Percentiles rank a stretch among this genome's conserved stretches.
Evolutionary conservation across 306 rosid species (phyloP).

Genomic region (Quercus bicolor): DNA sequence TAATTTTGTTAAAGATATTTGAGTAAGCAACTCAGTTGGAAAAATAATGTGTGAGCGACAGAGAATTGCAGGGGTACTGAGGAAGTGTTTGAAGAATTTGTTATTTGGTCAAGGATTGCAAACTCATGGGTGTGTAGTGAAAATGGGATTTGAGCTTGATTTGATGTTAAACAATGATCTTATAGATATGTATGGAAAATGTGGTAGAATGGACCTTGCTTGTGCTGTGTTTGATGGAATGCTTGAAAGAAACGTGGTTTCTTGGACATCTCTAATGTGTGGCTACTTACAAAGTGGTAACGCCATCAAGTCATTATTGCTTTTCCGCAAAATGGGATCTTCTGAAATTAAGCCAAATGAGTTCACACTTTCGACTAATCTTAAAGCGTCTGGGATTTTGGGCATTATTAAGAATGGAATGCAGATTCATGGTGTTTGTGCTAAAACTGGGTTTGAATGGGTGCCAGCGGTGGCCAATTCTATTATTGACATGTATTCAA

Average conservation of each 20-base stretch:
- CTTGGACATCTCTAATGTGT: constrained; percentile 47
- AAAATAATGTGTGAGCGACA: constrained; percentile 38
- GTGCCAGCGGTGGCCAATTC: constrained; percentile 50
- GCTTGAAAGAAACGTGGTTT: constrained; percentile 49
- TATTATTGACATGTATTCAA: constrained; percentile 57
- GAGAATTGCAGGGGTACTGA: constrained; percentile 29
- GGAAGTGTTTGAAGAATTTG: constrained; percentile 41
- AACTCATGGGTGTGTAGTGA: constrained; percentile 41
- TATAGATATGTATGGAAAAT: constrained; percentile 54
- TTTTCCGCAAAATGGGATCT: constrained; percentile 40
- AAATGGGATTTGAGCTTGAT: constrained; percentile 39
- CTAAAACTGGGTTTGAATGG: constrained; percentile 48
- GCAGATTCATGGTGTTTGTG: constrained; percentile 63
- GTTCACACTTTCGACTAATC: constrained; percentile 54
- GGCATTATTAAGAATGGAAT: constrained; percentile 43
- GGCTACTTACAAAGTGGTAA: constrained; percentile 45
- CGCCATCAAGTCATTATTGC: constrained; percentile 32
- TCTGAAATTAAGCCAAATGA: constrained; percentile 36
- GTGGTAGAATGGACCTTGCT: constrained; percentile 35
- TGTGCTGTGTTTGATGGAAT: constrained; percentile 45
- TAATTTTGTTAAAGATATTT: background rate
- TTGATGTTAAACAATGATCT: constrained; percentile 52
- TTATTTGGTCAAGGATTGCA: constrained; percentile 39
- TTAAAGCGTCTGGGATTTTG: constrained; percentile 49
- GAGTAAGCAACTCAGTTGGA: background rate